These are phyloP conservation scores for Nicotiana obtusifolia DNA, from an alignment of 257 asterid genomes.

Conservation along the genomic window DNA sequence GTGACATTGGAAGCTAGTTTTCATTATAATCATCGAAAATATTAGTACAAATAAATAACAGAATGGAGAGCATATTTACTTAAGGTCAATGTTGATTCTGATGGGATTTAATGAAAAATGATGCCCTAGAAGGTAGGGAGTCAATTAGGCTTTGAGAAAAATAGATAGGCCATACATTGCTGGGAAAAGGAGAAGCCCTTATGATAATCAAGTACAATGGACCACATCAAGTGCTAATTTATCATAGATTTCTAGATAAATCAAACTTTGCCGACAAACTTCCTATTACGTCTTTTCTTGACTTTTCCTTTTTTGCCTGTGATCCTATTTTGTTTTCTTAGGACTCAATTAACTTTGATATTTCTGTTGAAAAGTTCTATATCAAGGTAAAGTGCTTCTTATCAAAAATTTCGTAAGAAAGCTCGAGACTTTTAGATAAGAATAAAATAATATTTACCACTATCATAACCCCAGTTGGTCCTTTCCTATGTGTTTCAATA, in stretches of 20 bases:
- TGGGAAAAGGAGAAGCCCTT: neutral
- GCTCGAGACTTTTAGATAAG: too few relatives aligned
- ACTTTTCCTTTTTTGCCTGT: neutral
- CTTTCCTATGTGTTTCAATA: neutral
- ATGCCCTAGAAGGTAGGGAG: neutral
- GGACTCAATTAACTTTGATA: too few relatives aligned
- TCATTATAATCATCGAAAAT: neutral
- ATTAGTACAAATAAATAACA: neutral
- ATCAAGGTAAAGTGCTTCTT: too few relatives aligned
- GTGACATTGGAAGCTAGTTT: neutral
- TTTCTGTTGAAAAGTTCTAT: too few relatives aligned
- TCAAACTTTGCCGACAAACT: neutral
- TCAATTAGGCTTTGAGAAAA: conserved; percentile 2
- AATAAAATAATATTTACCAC: too few relatives aligned
- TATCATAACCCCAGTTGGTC: too few relatives aligned
- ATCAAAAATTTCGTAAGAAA: too few relatives aligned
- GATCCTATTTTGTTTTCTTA: neutral
- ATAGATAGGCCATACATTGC: neutral
- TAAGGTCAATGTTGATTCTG: neutral
- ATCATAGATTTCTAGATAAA: neutral
- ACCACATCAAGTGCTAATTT: neutral
- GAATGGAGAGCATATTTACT: neutral
- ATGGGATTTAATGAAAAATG: conserved; percentile 9
- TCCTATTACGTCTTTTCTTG: neutral
- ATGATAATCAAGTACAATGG: conserved; percentile 4